Percentiles rank a stretch among this genome's conserved stretches.
phyloP scores from a whole-genome alignment of 768 basidiomycete species.

The Ramaria sp. region DNA sequence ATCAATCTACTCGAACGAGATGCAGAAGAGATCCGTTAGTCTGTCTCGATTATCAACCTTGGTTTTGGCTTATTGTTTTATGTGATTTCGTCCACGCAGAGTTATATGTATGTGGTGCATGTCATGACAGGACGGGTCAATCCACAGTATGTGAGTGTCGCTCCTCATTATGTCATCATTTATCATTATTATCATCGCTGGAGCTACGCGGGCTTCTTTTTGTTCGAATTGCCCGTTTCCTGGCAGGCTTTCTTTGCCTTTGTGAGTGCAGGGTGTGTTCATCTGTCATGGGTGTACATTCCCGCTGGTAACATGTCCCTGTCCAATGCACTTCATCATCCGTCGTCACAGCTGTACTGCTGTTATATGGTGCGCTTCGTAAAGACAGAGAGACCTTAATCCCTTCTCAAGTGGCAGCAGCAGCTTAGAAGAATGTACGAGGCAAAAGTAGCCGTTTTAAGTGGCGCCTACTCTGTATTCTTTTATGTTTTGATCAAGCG shows the following conservation, averaged over 20 bases:
- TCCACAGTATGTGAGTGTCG: slow-evolving; percentile 63
- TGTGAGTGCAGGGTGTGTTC: background rate
- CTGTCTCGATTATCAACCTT: slow-evolving; percentile 3
- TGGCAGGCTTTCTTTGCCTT: background rate
- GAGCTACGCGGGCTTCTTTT: background rate
- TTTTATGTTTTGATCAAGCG: background rate
- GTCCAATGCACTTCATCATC: slow-evolving; percentile 1
- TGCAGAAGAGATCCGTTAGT: slow-evolving; percentile 75
- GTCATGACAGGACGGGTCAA: slow-evolving; percentile 51
- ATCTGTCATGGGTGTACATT: background rate
- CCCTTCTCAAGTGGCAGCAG: background rate
- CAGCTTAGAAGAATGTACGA: background rate
- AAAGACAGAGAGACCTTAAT: background rate
- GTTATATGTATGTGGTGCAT: slow-evolving; percentile 45
- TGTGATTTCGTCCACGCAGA: slow-evolving; percentile 25
- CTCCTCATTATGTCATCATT: background rate
- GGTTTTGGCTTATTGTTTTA: slow-evolving; percentile 12
- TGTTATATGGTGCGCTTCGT: background rate
- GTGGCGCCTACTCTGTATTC: background rate
- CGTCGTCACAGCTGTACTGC: background rate
- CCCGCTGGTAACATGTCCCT: slow-evolving; percentile 3
- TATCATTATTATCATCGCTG: background rate
- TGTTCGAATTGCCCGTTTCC: background rate
- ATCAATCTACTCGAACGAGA: slow-evolving; percentile 48
- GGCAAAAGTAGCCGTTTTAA: background rate